phyloP scores from a whole-genome alignment of 23 red algal genomes.

The Cyanidium caldarium region DNA sequence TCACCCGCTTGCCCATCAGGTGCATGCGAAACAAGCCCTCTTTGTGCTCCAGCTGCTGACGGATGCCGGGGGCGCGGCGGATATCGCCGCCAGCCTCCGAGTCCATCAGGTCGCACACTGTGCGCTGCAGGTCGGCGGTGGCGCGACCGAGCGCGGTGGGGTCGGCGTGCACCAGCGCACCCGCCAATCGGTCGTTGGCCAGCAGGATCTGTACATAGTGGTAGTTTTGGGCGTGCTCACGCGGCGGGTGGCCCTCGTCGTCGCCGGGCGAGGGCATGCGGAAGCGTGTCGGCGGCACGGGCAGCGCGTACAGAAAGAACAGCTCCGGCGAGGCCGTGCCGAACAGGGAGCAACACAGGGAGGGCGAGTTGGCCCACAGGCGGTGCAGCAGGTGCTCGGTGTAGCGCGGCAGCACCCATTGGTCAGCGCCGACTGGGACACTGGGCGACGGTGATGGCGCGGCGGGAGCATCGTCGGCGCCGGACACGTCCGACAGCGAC shows the following conservation, averaged over 20 bases:
- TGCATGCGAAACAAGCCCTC: constrained; percentile 81
- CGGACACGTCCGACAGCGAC: too few relatives aligned
- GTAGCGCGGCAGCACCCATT: constrained; percentile 23
- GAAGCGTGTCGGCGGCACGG: constrained; percentile 67
- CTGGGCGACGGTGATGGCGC: too few relatives aligned
- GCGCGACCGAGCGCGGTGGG: background rate
- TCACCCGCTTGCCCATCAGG: constrained; percentile 98
- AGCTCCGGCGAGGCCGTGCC: background rate
- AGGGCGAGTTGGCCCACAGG: constrained; percentile 21
- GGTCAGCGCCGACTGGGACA: too few relatives aligned
- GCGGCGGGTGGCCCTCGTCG: constrained; percentile 13
- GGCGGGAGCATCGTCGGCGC: too few relatives aligned
- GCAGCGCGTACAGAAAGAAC: constrained; percentile 46
- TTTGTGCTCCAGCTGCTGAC: constrained; percentile 87
- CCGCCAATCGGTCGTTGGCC: constrained; percentile 14
- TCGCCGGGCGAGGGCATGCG: constrained; percentile 29
- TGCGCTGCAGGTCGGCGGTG: constrained; percentile 26
- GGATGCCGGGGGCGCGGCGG: constrained; percentile 36
- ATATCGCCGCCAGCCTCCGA: background rate
- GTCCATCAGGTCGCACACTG: constrained; percentile 43
- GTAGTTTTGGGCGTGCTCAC: constrained; percentile 85
- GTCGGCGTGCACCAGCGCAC: constrained; percentile 4
- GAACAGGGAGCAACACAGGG: background rate
- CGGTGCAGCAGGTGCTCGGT: constrained; percentile 27
- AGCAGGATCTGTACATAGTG: constrained; percentile 39